Percentiles rank a stretch among this genome's conserved stretches.
These are phyloP conservation scores for Comarum palustre DNA, from an alignment of 306 rosid species.

Conservation along the genomic window DNA sequence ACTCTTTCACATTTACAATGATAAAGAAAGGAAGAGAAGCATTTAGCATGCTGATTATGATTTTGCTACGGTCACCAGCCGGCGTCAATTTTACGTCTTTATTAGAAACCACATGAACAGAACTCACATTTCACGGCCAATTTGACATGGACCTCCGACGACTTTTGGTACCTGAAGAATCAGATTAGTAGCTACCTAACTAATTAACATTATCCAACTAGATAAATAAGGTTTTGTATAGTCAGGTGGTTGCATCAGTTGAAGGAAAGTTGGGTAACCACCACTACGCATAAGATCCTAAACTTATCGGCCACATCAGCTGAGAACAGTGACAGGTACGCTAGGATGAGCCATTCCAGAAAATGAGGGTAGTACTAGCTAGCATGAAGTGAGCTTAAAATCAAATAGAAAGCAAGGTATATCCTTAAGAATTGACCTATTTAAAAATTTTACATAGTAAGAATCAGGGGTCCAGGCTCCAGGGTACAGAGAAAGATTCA, in stretches of 20 bases:
- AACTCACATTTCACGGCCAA: not conserved
- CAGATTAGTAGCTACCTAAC: not conserved
- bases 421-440: conserved; percentile 2
- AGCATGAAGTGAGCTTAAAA: not conserved
- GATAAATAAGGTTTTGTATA: not conserved
- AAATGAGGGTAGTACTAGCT: conserved; percentile 3
- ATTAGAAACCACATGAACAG: not conserved
- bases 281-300: not conserved
- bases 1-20: not conserved
- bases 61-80: not conserved
- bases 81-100: not conserved
- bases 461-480: not conserved
- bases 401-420: conserved; percentile 16
- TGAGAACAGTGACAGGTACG: too few relatives aligned
- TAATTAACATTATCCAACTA: not conserved
- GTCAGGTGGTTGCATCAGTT: not conserved
- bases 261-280: not conserved
- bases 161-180: not conserved
- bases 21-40: not conserved
- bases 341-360: not conserved
- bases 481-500: not conserved
- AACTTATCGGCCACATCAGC: too few relatives aligned
- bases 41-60: conserved; percentile 11
- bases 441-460: not conserved
- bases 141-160: not conserved